Percentiles rank a stretch among this genome's conserved stretches.
These are phyloP conservation scores for Botrytis porri DNA, from an alignment of 2,329 filamentous ascomycete genomes.

Conservation along the genomic window DNA sequence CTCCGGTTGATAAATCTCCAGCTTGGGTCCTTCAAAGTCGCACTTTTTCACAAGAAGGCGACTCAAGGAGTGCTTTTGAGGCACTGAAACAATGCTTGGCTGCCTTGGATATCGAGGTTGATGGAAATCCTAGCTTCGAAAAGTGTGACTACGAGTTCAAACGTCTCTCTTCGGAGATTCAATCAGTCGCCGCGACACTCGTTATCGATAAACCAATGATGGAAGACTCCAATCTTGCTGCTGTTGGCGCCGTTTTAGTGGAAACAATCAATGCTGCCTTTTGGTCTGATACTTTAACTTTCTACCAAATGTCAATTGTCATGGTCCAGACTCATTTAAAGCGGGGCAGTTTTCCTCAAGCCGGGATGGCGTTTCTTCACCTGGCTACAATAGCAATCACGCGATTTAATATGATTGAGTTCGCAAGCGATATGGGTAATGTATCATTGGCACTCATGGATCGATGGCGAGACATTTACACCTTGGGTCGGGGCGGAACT, in stretches of 20 bases:
- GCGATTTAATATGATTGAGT: slow-evolving; percentile 67
- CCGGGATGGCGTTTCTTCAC: slow-evolving; percentile 65
- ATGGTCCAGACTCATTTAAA: slow-evolving; percentile 65
- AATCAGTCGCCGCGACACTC: slow-evolving; percentile 51
- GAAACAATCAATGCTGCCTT: slow-evolving; percentile 69
- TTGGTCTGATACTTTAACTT: slow-evolving; percentile 70
- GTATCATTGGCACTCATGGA: slow-evolving; percentile 64
- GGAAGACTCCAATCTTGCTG: slow-evolving; percentile 54
- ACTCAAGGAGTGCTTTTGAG: slow-evolving; percentile 65
- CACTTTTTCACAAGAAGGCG: slow-evolving; percentile 71
- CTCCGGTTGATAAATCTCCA: slow-evolving; percentile 74
- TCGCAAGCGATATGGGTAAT: slow-evolving; percentile 62
- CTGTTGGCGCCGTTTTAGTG: slow-evolving; percentile 66
- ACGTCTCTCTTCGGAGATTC: slow-evolving; percentile 56
- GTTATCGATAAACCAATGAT: slow-evolving; percentile 45
- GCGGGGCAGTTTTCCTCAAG: slow-evolving; percentile 65
- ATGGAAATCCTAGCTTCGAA: slow-evolving; percentile 66
- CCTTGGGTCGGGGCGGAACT: slow-evolving; percentile 65
- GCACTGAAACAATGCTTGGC: slow-evolving; percentile 68
- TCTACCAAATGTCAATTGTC: slow-evolving; percentile 66
- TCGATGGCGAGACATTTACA: slow-evolving; percentile 60
- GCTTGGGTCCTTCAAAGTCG: slow-evolving; percentile 81
- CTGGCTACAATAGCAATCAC: slow-evolving; percentile 64
- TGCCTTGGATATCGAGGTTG: slow-evolving; percentile 65
- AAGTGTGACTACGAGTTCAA: slow-evolving; percentile 76